phyloP scores from a whole-genome alignment of 257 asterid species.

The Solanum arcanum region DNA sequence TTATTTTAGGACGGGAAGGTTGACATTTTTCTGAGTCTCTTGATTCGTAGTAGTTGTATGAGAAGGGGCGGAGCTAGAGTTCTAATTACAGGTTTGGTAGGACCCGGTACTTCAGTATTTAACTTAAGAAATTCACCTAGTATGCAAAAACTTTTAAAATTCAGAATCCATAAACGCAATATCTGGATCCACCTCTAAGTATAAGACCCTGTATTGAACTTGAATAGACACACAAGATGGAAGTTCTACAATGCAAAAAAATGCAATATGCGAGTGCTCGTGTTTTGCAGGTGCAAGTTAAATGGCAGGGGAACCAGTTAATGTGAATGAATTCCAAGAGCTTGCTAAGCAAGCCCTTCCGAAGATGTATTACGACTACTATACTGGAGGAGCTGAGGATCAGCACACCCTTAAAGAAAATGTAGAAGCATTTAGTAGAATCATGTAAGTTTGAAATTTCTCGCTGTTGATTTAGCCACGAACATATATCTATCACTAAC shows the following conservation, averaged over 20 bases:
- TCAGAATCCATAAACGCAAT: background rate
- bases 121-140: background rate
- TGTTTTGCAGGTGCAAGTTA: background rate
- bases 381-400: constrained; percentile 61
- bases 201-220: background rate
- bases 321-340: constrained; percentile 34
- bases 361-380: constrained; percentile 58
- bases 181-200: background rate
- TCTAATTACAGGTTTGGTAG: background rate
- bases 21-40: background rate
- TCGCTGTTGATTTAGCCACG: background rate
- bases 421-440: constrained; percentile 34
- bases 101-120: background rate
- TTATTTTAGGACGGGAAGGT: background rate
- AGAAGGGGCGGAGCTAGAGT: background rate
- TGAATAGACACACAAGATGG: background rate
- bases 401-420: constrained; percentile 47
- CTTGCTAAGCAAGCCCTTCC: constrained; percentile 52
- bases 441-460: constrained; percentile 18
- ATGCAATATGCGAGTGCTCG: background rate
- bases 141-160: background rate
- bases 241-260: background rate
- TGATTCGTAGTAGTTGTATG: background rate
- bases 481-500: background rate
- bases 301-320: constrained; percentile 40